phyloP scores from a whole-genome alignment of 2,329 filamentous ascomycete genomes.

The Xylaria digitata region DNA sequence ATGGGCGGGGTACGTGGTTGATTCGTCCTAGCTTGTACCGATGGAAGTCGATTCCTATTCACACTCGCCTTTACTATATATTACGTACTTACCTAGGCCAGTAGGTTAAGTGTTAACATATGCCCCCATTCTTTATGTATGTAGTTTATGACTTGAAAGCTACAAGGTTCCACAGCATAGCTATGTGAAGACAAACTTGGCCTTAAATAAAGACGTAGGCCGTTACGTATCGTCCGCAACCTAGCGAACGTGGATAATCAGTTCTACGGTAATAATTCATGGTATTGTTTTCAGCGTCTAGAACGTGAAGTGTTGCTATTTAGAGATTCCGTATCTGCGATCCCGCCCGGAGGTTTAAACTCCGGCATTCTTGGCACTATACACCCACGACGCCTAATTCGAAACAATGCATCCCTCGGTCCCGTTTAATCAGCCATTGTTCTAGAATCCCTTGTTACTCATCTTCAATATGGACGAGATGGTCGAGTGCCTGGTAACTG shows the following conservation, averaged over 20 bases:
- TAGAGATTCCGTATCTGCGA: slow-evolving; percentile 1
- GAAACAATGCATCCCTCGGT: neutral
- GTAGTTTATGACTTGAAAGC: neutral
- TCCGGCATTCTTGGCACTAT: slow-evolving; percentile 28
- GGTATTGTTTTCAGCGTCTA: neutral
- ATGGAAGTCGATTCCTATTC: neutral
- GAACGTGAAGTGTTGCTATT: slow-evolving; percentile 10
- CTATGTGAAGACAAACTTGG: too few species aligned
- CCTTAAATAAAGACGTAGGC: too few species aligned
- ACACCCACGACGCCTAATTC: neutral
- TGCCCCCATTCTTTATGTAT: too few species aligned
- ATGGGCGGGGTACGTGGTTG: neutral
- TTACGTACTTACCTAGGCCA: too few species aligned
- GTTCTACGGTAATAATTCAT: neutral
- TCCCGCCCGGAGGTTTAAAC: slow-evolving; percentile 5
- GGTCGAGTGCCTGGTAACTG: slow-evolving; percentile 16
- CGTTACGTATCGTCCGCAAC: too few species aligned
- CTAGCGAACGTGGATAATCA: neutral
- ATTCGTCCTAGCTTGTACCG: neutral
- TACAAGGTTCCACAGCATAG: neutral
- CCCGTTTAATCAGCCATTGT: neutral
- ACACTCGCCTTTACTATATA: too few species aligned
- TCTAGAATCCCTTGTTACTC: neutral
- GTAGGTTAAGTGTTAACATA: too few species aligned
- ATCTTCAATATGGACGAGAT: slow-evolving; percentile 1